phyloP scores from a whole-genome alignment of 805 yeast species.

The Candida montana region DNA sequence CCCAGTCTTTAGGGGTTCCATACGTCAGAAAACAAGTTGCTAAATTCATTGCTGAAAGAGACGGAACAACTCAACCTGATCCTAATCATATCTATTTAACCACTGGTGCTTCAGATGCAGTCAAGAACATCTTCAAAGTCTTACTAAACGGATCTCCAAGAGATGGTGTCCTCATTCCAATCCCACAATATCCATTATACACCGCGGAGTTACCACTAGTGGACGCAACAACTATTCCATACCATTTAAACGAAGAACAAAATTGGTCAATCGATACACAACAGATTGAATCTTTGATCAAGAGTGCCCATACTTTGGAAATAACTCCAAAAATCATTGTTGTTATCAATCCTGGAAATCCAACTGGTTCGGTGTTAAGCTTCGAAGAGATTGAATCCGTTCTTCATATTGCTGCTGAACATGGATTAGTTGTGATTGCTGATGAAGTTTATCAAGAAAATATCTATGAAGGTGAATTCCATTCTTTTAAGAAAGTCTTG shows the following conservation, averaged over 20 bases:
- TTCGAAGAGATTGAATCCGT: conserved; percentile 64
- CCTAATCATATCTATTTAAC: conserved; percentile 79
- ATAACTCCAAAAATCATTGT: conserved; percentile 73
- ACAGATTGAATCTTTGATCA: conserved; percentile 52
- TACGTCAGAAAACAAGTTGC: conserved; percentile 76
- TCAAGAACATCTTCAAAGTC: conserved; percentile 68
- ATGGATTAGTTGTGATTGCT: conserved; percentile 84
- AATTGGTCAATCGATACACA: conserved; percentile 80
- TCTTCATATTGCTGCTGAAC: conserved; percentile 73
- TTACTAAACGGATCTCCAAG: conserved; percentile 54
- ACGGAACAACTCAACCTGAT: conserved; percentile 56
- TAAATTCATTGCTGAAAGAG: conserved; percentile 70
- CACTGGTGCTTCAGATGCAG: conserved; percentile 94
- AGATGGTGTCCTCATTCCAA: conserved; percentile 86
- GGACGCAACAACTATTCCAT: conserved; percentile 78
- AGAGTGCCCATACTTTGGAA: conserved; percentile 44
- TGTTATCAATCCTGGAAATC: conserved; percentile 97
- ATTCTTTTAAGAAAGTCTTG: conserved; percentile 78
- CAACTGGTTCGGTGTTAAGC: conserved; percentile 84
- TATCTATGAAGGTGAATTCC: conserved; percentile 74
- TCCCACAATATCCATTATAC: conserved; percentile 96
- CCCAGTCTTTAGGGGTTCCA: conserved; percentile 84
- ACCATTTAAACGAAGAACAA: conserved; percentile 72
- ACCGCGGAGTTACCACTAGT: conserved; percentile 90
- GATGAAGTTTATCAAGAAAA: conserved; percentile 98